Conservation (phyloP, 441 rosid species). For the Pelargonium citronellum region DNA sequence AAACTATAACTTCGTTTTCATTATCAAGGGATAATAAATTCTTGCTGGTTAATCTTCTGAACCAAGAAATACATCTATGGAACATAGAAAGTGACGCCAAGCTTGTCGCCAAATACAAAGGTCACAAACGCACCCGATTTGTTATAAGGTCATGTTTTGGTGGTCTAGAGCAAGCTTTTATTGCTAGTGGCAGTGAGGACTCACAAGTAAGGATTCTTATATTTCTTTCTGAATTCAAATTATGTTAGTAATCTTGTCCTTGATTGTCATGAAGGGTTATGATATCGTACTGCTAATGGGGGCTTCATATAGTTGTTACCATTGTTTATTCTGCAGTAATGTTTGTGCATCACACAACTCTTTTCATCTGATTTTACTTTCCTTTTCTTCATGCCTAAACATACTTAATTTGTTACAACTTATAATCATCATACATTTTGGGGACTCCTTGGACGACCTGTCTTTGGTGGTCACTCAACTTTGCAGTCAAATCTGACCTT, state of each 20-base stretch:
- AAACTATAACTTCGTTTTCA: conserved; percentile 56
- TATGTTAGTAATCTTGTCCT: not conserved
- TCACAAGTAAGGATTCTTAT: conserved; percentile 39
- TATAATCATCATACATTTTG: not conserved
- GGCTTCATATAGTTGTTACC: no score
- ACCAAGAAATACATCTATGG: conserved; percentile 68
- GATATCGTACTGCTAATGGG: no score
- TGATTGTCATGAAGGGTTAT: no score
- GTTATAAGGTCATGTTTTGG: conserved; percentile 64
- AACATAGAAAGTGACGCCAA: conserved; percentile 35
- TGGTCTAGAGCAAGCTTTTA: conserved; percentile 50
- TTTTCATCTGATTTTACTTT: no score
- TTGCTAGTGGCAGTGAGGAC: conserved; percentile 78
- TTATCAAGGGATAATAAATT: conserved; percentile 49
- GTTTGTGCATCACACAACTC: no score
- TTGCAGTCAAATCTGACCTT: no score
- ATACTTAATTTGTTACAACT: no score
- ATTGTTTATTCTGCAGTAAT: no score
- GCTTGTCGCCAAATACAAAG: conserved; percentile 48
- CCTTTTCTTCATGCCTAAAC: no score
- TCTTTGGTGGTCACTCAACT: no score
- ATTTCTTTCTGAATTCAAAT: not conserved
- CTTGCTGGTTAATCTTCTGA: conserved; percentile 52
- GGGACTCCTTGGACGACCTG: no score
- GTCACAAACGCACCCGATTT: conserved; percentile 49